Evolutionary conservation across 2,329 filamentous ascomycete genomes (phyloP), one percentile per base, ranked within the genome.

Genomic region (Botrytis elliptica): DNA sequence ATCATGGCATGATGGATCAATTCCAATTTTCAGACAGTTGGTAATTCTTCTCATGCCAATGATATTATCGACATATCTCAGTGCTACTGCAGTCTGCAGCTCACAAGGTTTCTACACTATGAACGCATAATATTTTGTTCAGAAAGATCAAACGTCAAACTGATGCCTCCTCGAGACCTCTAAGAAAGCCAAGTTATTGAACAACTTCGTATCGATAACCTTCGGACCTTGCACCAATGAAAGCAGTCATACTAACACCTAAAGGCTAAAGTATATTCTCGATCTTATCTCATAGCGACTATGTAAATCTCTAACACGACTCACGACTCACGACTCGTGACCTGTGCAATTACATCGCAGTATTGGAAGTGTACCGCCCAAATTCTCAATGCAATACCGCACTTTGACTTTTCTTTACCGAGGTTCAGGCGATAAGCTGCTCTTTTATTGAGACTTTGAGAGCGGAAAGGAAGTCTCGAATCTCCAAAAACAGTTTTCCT

Each of bases 391-490:
- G 29, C 46, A 36, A 25, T 42, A 25, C 42, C 33, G n/a, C 46
- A 40, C 46, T 71, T 33, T 29, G 42, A n/a, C 38, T 33, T 55
- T 52, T 38, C 29, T 67, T 42, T 36, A 52, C 70, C 70, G 70
- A 72, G n/a, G 46, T 72, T 72, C n/a, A 69, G 14, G 29, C 71
- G 40, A 57, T 20, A 36, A 67, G 40, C 44, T 72, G 46, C 38
- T 55, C 44, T 40, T 20, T 40, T 67, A 40, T 20, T 68, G 60
- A 29, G 29, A 29, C 29, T 29, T 29, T 29, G 29, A 40, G 66
- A 22, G 29, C 33, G 22, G 40, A 40, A 44, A 22, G 33, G 18
- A 72, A 59, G 46, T 67, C 62, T 46, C 29, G 49, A 59, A 62
- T 49, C 33, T 49, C 64, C 64, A 44, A 62, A 69, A 68, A 42